Evolutionary conservation across 2,329 filamentous ascomycete genomes (phyloP).

Genomic region (Fusarium lyarnte): DNA sequence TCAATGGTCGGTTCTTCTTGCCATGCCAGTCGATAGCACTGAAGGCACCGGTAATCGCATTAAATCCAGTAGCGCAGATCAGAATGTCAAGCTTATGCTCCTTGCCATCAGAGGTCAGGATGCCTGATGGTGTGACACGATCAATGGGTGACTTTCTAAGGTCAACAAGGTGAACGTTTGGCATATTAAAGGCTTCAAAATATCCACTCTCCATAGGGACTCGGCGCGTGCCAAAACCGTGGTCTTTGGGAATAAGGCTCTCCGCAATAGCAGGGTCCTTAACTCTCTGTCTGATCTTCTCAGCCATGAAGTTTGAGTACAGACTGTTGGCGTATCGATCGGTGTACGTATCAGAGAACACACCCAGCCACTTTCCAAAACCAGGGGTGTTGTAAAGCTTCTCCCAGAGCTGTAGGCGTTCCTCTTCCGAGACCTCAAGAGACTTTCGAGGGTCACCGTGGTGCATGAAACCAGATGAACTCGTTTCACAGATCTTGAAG

Average conservation of each 20-base stretch:
- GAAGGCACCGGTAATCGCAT: constrained; percentile 32
- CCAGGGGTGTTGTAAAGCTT: constrained; percentile 19
- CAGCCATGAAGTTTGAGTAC: constrained; percentile 27
- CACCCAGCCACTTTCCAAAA: constrained; percentile 28
- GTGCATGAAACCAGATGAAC: constrained; percentile 26
- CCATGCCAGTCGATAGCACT: constrained; percentile 29
- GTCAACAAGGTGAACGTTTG: constrained; percentile 29
- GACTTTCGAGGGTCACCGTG: constrained; percentile 28
- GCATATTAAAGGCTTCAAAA: constrained; percentile 25
- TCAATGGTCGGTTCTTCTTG: constrained; percentile 1
- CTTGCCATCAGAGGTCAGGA: constrained; percentile 8
- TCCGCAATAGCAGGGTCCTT: constrained; percentile 13
- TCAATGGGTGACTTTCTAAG: constrained; percentile 13
- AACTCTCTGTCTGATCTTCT: constrained; percentile 24
- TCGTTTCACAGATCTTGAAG: constrained; percentile 15
- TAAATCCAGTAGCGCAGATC: constrained; percentile 33
- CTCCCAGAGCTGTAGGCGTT: constrained; percentile 21
- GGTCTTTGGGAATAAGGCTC: constrained; percentile 18
- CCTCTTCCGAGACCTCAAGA: constrained; percentile 4
- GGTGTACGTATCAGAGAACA: constrained; percentile 30
- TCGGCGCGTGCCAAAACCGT: constrained; percentile 25
- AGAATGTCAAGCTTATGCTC: constrained; percentile 25
- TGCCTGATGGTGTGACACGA: neutral
- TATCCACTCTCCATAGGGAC: constrained; percentile 35
- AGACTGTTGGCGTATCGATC: constrained; percentile 22